Evolutionary conservation across 345 rosid species (phyloP), one percentile per base, ranked within the genome.

Genomic region (Hibiscus trionum): DNA sequence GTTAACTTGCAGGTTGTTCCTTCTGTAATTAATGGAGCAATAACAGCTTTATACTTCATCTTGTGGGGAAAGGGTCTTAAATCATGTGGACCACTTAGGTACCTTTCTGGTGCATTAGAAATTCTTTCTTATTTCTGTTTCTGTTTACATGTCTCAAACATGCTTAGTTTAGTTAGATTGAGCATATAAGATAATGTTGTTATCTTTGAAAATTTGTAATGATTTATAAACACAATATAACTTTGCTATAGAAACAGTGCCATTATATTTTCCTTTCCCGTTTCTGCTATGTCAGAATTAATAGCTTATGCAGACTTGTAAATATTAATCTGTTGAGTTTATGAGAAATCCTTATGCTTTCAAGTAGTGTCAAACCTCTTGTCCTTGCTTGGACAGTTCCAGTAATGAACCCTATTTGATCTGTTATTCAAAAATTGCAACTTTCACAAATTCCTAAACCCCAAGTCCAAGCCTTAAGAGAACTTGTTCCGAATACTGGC

Each of bases 11-110:
- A 95, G 99, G 88, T 90, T 39, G 91, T 90, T 69, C 99, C 97
- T 58, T 95, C 97, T 47, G 82, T 92, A 73, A 90, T 95, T 66
- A 95, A 92, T 66, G 99, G 99, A 69, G 88, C 81, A 65, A 89
- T 95, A 83, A 92, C 97, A 58, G 96, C 97, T 80, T 73, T 92
- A 19, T 95, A 90, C 88, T 95, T 92, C 83, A 78, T 90, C 80
- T 80, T 95, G 82, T 95, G 98, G 98, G 97, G 91, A 80, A 95
- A 86, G 80, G 99, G 98, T 39, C 84, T 95, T 66, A 88, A 85
- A 82, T 85, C 87, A 39, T 95, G 99, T 80, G 98, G 99, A 79
- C 99, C 99, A 3, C 80, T 88, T 26, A 92, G 99, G 99, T 95
- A 86, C 55, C 59, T 61, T 72, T 46, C 73, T 62, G 53, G 59